phyloP scores from a whole-genome alignment of 345 rosid species.

The Pugionium dolabratum region DNA sequence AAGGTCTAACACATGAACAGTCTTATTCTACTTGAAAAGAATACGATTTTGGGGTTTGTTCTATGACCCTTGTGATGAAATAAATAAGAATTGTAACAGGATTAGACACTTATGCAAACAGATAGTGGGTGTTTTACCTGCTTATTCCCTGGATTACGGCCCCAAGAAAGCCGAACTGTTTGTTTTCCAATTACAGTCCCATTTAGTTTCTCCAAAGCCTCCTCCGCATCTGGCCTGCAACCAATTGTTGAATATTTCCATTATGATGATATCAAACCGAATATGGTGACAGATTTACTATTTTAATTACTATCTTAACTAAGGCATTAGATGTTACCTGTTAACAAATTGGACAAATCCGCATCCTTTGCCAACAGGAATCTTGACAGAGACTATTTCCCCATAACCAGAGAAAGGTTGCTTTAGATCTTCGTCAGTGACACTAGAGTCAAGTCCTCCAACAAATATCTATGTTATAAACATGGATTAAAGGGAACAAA shows the following conservation, averaged over 20 bases:
- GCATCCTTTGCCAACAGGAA: constrained; percentile 90
- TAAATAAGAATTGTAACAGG: no score
- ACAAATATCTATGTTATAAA: constrained; percentile 77
- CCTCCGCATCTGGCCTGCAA: constrained; percentile 76
- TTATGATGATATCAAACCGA: background rate
- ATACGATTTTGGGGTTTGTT: no score
- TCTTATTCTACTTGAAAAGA: no score
- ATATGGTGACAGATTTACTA: background rate
- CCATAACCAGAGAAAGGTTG: constrained; percentile 79
- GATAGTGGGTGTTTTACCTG: constrained; percentile 47
- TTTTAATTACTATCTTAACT: constrained; percentile 7
- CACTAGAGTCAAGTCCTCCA: constrained; percentile 89
- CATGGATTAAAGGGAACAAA: constrained; percentile 22
- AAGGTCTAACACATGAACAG: no score
- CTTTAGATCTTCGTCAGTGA: constrained; percentile 81
- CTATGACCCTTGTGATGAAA: no score
- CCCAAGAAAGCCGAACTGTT: constrained; percentile 87
- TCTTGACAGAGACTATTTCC: constrained; percentile 88
- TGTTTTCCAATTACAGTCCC: constrained; percentile 70
- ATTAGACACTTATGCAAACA: no score
- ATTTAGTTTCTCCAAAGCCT: constrained; percentile 74
- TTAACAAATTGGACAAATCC: constrained; percentile 89
- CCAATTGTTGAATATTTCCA: constrained; percentile 5
- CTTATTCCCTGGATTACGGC: constrained; percentile 73
- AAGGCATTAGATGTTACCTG: constrained; percentile 51